Percentiles rank a stretch among this genome's conserved stretches.
These are phyloP conservation scores for Phytophthora meadii DNA, from an alignment of 352 stramenopile genomes.

Conservation along the genomic window DNA sequence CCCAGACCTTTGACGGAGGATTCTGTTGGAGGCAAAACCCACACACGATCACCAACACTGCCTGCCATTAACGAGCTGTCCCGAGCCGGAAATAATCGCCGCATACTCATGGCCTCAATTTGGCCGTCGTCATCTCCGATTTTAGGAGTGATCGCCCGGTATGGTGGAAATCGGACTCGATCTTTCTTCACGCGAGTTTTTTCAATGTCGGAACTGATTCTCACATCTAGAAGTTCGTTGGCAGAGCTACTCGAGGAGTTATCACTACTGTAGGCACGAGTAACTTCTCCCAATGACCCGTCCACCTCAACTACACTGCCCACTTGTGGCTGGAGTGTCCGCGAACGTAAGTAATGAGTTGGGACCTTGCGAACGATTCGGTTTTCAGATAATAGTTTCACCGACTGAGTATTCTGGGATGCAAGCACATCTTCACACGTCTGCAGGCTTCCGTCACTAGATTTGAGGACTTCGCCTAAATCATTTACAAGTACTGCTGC, in stretches of 20 bases:
- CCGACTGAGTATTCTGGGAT: conserved; percentile 35
- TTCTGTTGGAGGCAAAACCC: conserved; percentile 50
- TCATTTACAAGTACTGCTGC: conserved; percentile 49
- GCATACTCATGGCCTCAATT: conserved; percentile 81
- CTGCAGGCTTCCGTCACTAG: conserved; percentile 10
- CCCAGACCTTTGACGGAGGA: conserved; percentile 48
- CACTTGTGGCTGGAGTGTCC: conserved; percentile 50
- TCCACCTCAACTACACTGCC: conserved; percentile 81
- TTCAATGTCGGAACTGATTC: conserved; percentile 52
- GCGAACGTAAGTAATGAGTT: conserved; percentile 46
- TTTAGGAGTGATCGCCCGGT: conserved; percentile 10
- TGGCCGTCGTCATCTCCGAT: conserved; percentile 25
- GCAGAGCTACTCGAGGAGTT: conserved; percentile 12
- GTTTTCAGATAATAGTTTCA: conserved; percentile 50
- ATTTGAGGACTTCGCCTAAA: conserved; percentile 16
- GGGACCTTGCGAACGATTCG: conserved; percentile 57
- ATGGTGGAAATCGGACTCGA: conserved; percentile 59
- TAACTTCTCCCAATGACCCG: conserved; percentile 68
- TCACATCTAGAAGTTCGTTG: conserved; percentile 55
- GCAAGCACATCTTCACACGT: conserved; percentile 32
- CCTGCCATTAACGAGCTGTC: conserved; percentile 63
- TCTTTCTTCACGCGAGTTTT: conserved; percentile 63
- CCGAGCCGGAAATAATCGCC: conserved; percentile 64
- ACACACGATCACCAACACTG: conserved; percentile 70
- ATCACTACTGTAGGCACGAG: conserved; percentile 43